Base-by-base conservation (phyloP, 768 basidiomycete genomes). In the Lactifluus rugatus region DNA sequence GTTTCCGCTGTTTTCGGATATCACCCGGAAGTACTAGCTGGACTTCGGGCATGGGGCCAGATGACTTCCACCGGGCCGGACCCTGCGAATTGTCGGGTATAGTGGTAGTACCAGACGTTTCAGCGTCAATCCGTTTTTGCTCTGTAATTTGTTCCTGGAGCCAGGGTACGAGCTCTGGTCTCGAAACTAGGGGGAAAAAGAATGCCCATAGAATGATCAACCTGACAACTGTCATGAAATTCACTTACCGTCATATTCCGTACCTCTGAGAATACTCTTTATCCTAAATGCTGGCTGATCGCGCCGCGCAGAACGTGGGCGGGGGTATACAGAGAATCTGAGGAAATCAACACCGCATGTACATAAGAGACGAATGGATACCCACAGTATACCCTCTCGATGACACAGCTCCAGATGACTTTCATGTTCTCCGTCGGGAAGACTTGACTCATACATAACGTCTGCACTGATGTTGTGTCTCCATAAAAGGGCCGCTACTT, bases 341-440 rank as follows among this genome's bases (percentile, higher is more conserved):
- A 10, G 37, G n/a, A 41, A 17, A 47, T 51, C 9, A 49, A 17
- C 2, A 32, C 14, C 14, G 31, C 21, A 13, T 23, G 17, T 49
- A 42, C 37, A 25, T 14, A 41, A 42, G 17, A 25, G 45, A 25
- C 21, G 45, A 34, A 39, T 41, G 16, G 5, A 32, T 46, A 36
- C 83, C 56, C 64, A 91, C 90, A 92, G 65, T 41, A 93, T 90
- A 11, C 90, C 90, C 69, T 93, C 89, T n/a, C 82, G 72, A n/a
- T 73, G 72, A 66, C 89, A 92, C 25, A 79, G 70, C 48, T 87
- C 87, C 23, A 81, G 69, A 62, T 85, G 76, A 52, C 78, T 81
- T 70, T 88, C 85, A 56, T 81, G 79, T 49, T 85, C 84, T 4
- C 72, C 68, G 54, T 84, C 83, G 5, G 75, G 73, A 41, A 91